Base-by-base conservation (phyloP, 2,329 filamentous ascomycete genomes). In the Fusarium sp. region DNA sequence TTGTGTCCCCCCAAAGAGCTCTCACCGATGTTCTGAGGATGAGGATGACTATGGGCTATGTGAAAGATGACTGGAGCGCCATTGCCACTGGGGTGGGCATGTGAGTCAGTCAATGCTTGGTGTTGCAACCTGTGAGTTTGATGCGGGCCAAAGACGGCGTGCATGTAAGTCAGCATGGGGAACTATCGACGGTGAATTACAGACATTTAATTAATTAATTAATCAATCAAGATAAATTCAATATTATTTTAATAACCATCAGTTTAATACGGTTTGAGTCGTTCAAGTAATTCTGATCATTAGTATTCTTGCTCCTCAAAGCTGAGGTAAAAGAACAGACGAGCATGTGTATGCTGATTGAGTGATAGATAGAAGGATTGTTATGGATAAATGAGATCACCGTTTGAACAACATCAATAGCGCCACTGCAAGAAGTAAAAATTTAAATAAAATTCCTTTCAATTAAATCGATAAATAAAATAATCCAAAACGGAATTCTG, bases 21-120 rank as follows among this genome's bases (percentile, higher is more conserved):
- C 39, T 70, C 63, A 71, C 67, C 67, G 63, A 71, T 63, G 31
- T 71, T 68, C 22, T 54, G 33, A 50, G 13, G 39, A 28, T 45
- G 42, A 65, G 62, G 46, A 51, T 53, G 60, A 65, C 44, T 66
- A 38, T 28, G 14, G 17, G 39, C 31, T 38, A 36, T 33, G 46
- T 53, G 51, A 62, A 40, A 69, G 43, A 40, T 60, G 34, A 57
- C 44, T 54, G 63, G 51, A 52, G 48, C 34, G 49, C 43, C 62
- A 53, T 61, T 63, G 51, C 39, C 43, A 49, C 50, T 55, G 59
- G 53, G 33, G 38, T 44, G 39, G 49, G 28, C 65, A 71, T 71
- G 59, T 66, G 68, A 58, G 68, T 69, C 59, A 69, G 64, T 71
- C 44, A 50, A 55, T 33, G 31, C 39, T 58, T 49, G 55, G 31